Evolutionary conservation across 352 stramenopile genomes (phyloP), one percentile per base, ranked within the genome.

Genomic region (Hyaloperonospora arabidopsidis): DNA sequence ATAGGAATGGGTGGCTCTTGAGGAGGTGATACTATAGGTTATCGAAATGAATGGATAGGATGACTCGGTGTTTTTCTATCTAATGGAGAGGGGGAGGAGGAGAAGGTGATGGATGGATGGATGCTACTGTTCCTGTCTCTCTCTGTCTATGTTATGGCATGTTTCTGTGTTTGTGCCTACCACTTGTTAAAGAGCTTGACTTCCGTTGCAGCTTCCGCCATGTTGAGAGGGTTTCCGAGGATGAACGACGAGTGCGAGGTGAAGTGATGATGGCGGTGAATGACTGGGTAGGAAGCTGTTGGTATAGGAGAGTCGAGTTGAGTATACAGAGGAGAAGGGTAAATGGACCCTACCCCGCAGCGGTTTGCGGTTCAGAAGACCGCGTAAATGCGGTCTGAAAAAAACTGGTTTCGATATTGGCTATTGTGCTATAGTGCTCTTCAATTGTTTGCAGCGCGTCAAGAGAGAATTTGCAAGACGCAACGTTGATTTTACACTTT

Each of bases 151-250:
- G 1, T 19, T 22, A 13, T 14, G 2, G 38, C 4, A 3, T 45
- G 17, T 7, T n/a, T n/a, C 6, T 21, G 17, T 48, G 47, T 39
- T 49, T 63, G 25, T 45, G 23, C 84, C 57, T 93, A 95, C 86
- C 87, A 96, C 68, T 96, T 96, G 85, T 94, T 94, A 76, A 96
- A 96, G 67, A 96, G 84, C 83, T 96, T 96, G 57, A 96, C 86
- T 91, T 96, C 87, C 67, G 74, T 87, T 72, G 82, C 86, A 88
- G 89, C 83, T 88, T 93, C 83, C 75, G 83, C 80, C 83, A 93
- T 93, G 76, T 88, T 90, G 77, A 89, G 78, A 89, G 76, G 73
- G 63, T 88, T 89, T 92, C 77, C 76, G 77, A 85, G 72, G 79
- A 87, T 89, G 79, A 19, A 87, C 86, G 76, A 72, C 61, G 57